Evolutionary conservation across 2,329 filamentous ascomycete species (phyloP).

Genomic region (Ceratocystis diversiconidia): DNA sequence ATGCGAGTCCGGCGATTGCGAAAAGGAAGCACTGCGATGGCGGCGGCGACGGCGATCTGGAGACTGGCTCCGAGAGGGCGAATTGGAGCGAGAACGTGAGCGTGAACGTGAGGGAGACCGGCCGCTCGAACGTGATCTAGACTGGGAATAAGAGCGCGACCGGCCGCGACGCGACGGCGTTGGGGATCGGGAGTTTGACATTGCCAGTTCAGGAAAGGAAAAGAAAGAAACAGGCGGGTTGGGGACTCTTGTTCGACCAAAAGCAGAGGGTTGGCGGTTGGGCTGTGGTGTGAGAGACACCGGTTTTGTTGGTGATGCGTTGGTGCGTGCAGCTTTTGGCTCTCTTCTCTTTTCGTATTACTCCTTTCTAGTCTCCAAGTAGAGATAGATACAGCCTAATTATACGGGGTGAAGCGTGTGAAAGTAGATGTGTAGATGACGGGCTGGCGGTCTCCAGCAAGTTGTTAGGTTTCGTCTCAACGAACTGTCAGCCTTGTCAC

Average conservation of each 20-base stretch:
- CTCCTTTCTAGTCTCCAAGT: no score
- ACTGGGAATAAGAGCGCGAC: constrained; percentile 21
- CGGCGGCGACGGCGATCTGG: background rate
- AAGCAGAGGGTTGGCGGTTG: background rate
- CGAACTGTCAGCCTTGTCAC: background rate
- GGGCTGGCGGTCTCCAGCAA: background rate
- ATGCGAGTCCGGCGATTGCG: background rate
- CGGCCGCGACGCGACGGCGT: constrained; percentile 6
- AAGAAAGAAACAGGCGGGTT: background rate
- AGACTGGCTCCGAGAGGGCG: background rate
- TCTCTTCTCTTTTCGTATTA: no score
- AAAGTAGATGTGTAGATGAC: no score
- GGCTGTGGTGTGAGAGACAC: no score
- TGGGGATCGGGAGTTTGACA: constrained; percentile 5
- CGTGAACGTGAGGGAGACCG: background rate
- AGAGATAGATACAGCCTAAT: no score
- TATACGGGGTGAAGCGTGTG: no score
- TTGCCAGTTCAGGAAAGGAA: background rate
- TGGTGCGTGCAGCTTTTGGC: no score
- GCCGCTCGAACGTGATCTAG: constrained; percentile 20
- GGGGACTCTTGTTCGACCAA: background rate
- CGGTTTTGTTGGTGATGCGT: no score
- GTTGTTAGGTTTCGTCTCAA: background rate
- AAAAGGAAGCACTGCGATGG: background rate
- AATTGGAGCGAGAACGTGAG: background rate